Conservation (phyloP, 2,329 filamentous ascomycete genomes). For the Colletotrichum karsti region DNA sequence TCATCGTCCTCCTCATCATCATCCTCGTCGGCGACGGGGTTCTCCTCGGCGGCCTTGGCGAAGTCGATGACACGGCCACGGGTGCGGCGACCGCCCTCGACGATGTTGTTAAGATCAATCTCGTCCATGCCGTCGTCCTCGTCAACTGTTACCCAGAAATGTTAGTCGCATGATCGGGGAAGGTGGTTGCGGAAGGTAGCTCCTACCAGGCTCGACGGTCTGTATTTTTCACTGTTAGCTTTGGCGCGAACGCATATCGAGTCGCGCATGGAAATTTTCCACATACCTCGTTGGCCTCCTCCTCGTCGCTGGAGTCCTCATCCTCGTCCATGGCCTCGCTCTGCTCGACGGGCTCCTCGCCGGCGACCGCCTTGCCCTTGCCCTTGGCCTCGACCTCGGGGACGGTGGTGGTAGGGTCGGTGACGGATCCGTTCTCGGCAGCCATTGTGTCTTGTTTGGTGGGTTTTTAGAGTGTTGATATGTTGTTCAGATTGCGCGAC, state of each 20-base stretch:
- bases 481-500: neutral
- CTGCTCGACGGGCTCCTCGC: constrained; percentile 56
- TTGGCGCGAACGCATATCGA: neutral
- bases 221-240: constrained; percentile 19
- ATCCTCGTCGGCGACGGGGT: constrained; percentile 77
- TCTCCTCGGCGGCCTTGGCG: constrained; percentile 85
- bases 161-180: constrained; percentile 36
- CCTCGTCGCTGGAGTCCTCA: constrained; percentile 77
- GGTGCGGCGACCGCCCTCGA: constrained; percentile 80
- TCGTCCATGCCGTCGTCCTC: constrained; percentile 89
- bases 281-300: constrained; percentile 64
- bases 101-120: constrained; percentile 91
- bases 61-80: constrained; percentile 94
- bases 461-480: constrained; percentile 24
- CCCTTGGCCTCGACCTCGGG: constrained; percentile 73
- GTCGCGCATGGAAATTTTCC: neutral
- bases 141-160: constrained; percentile 53
- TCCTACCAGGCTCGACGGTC: constrained; percentile 36
- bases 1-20: constrained; percentile 82
- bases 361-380: constrained; percentile 82
- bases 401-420: constrained; percentile 50
- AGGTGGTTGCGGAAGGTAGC: constrained; percentile 20
- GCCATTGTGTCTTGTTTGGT: constrained; percentile 50
- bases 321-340: constrained; percentile 79
- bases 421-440: constrained; percentile 57